Evolutionary conservation across 2,329 filamentous ascomycete genomes (phyloP).

Genomic region (Pyrenophora seminiperda): DNA sequence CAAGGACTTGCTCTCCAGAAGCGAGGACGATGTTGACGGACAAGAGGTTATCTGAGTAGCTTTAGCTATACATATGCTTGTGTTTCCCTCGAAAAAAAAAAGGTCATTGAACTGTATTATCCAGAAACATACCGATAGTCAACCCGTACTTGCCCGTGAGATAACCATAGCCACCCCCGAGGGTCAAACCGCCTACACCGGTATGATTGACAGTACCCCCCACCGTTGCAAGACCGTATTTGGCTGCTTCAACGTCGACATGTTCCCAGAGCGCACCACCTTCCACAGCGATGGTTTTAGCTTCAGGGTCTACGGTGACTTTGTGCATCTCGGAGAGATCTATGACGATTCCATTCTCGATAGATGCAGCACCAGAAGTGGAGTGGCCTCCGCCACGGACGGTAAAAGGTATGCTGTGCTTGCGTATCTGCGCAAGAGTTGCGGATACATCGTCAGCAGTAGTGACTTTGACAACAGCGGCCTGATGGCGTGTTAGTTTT

Average conservation of each 20-base stretch:
- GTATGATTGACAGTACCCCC: conserved; percentile 68
- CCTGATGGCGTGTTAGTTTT: conserved; percentile 12
- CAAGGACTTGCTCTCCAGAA: conserved; percentile 44
- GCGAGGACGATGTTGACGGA: conserved; percentile 43
- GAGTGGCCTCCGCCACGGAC: conserved; percentile 63
- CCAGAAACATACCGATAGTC: conserved; percentile 52
- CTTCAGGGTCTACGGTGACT: conserved; percentile 55
- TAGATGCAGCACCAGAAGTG: conserved; percentile 58
- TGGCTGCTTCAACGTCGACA: conserved; percentile 58
- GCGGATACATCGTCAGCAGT: conserved; percentile 29
- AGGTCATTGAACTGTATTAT: neutral
- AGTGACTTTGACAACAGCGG: conserved; percentile 29
- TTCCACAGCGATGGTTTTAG: conserved; percentile 55
- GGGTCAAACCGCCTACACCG: conserved; percentile 62
- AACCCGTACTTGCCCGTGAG: conserved; percentile 62
- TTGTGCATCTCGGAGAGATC: conserved; percentile 59
- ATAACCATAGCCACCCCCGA: conserved; percentile 64
- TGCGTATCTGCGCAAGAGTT: conserved; percentile 29
- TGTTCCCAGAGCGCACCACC: conserved; percentile 62
- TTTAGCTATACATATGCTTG: neutral
- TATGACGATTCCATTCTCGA: conserved; percentile 60
- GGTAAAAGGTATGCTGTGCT: conserved; percentile 54
- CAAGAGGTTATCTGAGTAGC: conserved; percentile 45
- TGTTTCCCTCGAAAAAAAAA: neutral
- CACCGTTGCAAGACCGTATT: conserved; percentile 62